Percentiles rank a stretch among this genome's conserved stretches.
These are phyloP conservation scores for Candida nanaspora DNA, from an alignment of 805 yeast genomes.

Conservation along the genomic window DNA sequence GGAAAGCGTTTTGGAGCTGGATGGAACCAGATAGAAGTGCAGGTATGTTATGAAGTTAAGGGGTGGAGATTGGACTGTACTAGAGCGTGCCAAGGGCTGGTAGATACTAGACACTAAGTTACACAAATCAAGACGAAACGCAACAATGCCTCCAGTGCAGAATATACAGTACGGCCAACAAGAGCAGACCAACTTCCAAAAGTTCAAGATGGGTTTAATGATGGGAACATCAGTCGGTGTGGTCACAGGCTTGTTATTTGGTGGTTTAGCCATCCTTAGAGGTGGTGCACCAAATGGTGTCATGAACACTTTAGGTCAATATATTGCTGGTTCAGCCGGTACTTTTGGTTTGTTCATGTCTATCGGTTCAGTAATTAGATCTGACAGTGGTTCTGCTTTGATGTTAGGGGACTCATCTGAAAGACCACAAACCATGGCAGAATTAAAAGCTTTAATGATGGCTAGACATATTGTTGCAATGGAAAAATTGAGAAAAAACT, in stretches of 20 bases:
- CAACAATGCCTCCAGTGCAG: slow-evolving; percentile 66
- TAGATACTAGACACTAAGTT: too few relatives aligned
- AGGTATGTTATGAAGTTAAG: too few relatives aligned
- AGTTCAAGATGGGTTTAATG: slow-evolving; percentile 96
- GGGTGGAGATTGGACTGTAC: too few relatives aligned
- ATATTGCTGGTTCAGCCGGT: slow-evolving; percentile 93
- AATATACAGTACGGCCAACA: slow-evolving; percentile 49
- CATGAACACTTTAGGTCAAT: slow-evolving; percentile 93
- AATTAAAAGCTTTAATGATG: slow-evolving; percentile 33
- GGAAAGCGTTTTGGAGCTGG: too few relatives aligned
- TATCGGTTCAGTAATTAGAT: slow-evolving; percentile 86
- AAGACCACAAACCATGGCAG: slow-evolving; percentile 26
- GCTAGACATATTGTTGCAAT: slow-evolving; percentile 30
- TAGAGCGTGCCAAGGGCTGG: too few relatives aligned
- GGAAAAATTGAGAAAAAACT: slow-evolving; percentile 18
- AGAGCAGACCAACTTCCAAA: slow-evolving; percentile 80
- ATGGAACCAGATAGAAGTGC: too few relatives aligned
- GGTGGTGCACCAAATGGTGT: slow-evolving; percentile 98
- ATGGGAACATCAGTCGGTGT: slow-evolving; percentile 88
- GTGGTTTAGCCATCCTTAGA: slow-evolving; percentile 84
- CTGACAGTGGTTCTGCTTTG: slow-evolving; percentile 40
- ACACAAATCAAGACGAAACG: too few relatives aligned
- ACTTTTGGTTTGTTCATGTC: slow-evolving; percentile 96
- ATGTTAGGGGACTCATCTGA: slow-evolving; percentile 9
- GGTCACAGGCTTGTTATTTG: slow-evolving; percentile 90